These are phyloP conservation scores for Asterionellopsis glacialis DNA, from an alignment of 108 stramenopile species.

Conservation along the genomic window DNA sequence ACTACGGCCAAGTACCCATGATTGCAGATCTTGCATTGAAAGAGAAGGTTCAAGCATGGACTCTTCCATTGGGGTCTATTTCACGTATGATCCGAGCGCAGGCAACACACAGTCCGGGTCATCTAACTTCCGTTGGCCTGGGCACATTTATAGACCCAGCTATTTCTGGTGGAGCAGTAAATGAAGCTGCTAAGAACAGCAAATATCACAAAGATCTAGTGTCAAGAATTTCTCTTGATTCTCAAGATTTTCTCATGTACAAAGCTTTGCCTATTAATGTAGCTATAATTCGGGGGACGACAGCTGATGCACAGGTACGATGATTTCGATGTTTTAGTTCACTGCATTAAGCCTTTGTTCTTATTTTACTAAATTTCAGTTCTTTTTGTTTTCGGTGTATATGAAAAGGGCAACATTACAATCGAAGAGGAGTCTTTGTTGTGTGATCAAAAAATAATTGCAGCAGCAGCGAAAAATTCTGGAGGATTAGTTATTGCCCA, in stretches of 20 bases:
- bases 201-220: slow-evolving; percentile 47
- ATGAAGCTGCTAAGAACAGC: slow-evolving; percentile 41
- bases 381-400: too few species aligned
- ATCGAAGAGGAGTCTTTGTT: slow-evolving; percentile 69
- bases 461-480: slow-evolving; percentile 61
- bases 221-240: slow-evolving; percentile 37
- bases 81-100: slow-evolving; percentile 77
- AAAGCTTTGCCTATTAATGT: slow-evolving; percentile 78
- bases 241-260: slow-evolving; percentile 47
- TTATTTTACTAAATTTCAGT: too few species aligned
- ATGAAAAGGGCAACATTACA: slow-evolving; percentile 51
- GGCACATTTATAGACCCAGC: slow-evolving; percentile 80
- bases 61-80: slow-evolving; percentile 71
- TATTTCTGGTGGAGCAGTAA: slow-evolving; percentile 52
- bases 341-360: too few species aligned
- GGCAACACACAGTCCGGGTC: slow-evolving; percentile 75
- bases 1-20: slow-evolving; percentile 72
- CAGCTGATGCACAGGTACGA: slow-evolving; percentile 45
- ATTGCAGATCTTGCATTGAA: slow-evolving; percentile 48
- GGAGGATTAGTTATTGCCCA: slow-evolving; percentile 80
- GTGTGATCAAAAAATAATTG: slow-evolving; percentile 60
- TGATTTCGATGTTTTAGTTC: too few species aligned
- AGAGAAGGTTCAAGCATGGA: slow-evolving; percentile 73
- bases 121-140: slow-evolving; percentile 71
- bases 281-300: slow-evolving; percentile 75